Evolutionary conservation across 306 rosid genomes (phyloP).

Genomic region (Casuarina glauca): DNA sequence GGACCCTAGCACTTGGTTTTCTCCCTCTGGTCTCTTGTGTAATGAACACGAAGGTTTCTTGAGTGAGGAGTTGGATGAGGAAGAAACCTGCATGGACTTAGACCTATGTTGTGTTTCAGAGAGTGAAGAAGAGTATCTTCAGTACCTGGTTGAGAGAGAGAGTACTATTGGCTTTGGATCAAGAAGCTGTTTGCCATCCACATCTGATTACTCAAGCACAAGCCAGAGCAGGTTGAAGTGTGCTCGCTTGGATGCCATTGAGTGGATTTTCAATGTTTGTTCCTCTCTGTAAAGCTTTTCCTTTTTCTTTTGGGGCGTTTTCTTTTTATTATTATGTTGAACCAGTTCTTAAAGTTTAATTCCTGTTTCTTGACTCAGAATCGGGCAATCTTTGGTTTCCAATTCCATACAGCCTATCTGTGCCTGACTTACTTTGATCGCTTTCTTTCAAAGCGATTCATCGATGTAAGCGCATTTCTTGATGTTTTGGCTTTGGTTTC

Average conservation of each 20-base stretch:
- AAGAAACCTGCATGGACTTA: slow-evolving; percentile 14
- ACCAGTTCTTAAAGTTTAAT: slow-evolving; percentile 12
- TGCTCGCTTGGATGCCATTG: slow-evolving; percentile 64
- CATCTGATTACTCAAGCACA: slow-evolving; percentile 28
- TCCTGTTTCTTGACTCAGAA: slow-evolving; percentile 52
- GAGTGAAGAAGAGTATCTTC: slow-evolving; percentile 59
- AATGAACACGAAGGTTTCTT: slow-evolving; percentile 51
- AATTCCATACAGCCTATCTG: slow-evolving; percentile 64
- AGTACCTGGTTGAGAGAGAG: slow-evolving; percentile 61
- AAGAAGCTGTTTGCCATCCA: slow-evolving; percentile 21
- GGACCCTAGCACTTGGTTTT: slow-evolving; percentile 39
- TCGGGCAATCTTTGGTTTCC: slow-evolving; percentile 61
- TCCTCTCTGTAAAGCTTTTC: not conserved
- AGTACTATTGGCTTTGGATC: slow-evolving; percentile 38
- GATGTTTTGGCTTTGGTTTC: slow-evolving; percentile 16
- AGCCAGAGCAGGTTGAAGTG: slow-evolving; percentile 39
- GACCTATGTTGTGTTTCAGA: slow-evolving; percentile 40
- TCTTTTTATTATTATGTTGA: not conserved
- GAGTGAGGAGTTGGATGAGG: slow-evolving; percentile 28
- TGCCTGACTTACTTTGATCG: slow-evolving; percentile 76
- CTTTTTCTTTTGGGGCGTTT: not conserved
- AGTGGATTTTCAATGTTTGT: slow-evolving; percentile 92
- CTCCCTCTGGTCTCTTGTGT: slow-evolving; percentile 59
- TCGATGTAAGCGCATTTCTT: slow-evolving; percentile 55
- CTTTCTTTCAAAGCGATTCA: slow-evolving; percentile 62